Conservation (phyloP, 352 stramenopile genomes). For the Globisporangium abappressorium region DNA sequence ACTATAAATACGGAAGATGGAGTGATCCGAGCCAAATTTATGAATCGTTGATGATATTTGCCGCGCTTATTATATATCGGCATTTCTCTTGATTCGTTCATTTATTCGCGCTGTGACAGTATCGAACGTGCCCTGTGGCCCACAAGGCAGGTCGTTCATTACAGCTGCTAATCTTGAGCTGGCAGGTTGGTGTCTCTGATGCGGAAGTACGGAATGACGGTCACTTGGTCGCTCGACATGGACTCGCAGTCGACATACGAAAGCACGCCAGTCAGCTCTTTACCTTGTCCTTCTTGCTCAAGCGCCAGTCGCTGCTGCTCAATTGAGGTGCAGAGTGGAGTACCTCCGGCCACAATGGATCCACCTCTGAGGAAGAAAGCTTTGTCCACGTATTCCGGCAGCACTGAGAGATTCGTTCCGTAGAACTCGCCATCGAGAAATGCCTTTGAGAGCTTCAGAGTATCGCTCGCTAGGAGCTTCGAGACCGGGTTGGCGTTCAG, state of each 20-base stretch:
- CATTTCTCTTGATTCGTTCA: neutral
- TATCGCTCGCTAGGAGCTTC: slow-evolving; percentile 7
- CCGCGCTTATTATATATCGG: neutral
- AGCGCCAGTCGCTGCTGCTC: neutral
- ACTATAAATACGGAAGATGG: neutral
- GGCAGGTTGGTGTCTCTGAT: slow-evolving; percentile 10
- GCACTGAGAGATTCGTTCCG: neutral
- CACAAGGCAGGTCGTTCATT: neutral
- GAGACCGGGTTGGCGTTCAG: slow-evolving; percentile 21
- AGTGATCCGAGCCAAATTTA: neutral
- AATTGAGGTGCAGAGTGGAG: slow-evolving; percentile 2
- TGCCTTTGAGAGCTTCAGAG: slow-evolving; percentile 2
- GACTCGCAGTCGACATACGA: neutral
- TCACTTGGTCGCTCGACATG: neutral
- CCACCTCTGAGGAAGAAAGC: slow-evolving; percentile 12
- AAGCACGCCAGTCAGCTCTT: neutral
- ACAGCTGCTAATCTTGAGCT: neutral
- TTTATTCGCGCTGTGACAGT: neutral
- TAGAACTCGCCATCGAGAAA: slow-evolving; percentile 4
- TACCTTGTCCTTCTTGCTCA: neutral
- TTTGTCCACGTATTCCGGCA: slow-evolving; percentile 15
- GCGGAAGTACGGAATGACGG: slow-evolving; percentile 5
- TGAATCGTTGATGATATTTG: neutral
- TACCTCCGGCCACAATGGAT: neutral
- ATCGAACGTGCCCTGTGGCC: neutral